Evolutionary conservation across 73 alveolate species (phyloP), one percentile per base, ranked within the genome.

Genomic region (Paramecium sexaurelia): DNA sequence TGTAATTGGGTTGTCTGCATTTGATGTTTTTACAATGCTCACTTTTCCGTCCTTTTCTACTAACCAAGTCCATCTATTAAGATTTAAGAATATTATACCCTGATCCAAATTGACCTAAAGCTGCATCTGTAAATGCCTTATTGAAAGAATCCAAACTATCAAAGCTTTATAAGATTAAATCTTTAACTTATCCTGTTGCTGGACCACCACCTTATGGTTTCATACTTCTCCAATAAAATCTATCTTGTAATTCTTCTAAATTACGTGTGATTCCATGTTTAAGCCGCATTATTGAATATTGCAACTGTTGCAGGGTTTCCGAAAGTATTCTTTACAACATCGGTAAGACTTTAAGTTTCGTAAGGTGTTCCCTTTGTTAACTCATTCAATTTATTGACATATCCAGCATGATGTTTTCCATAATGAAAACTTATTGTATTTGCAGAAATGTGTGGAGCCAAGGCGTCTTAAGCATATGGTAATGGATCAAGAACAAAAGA

Each of bases 391-490:
- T 96, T 97, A 51, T 85, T 93, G 9, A 95, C 98, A 75, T 97
- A 97, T 32, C 96, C 93, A 84, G 95, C 91, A 92, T 97, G 99
- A 84, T 97, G 99, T 83, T 93, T 96, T 78, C 95, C 96, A 93
- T 97, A 96, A 75, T 97, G 99, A 93, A 89, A 92, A 55, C 96
- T 95, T 29, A 97, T 75, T 35, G 94, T 75, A 36, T 95, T 83
- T 32, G 94, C 96, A 5, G 98, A 93, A 55, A 97, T 92, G 27
- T 93, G 97, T 55, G 99, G 99, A 84, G 95, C 98, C 56, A 97
- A 69, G 10, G 85, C 89, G 43, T 41, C 73, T 24, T 88, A 69
- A 56, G 73, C 94, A 39, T 39, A 88, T 20, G 90, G 90, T 11
- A 78, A 33, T 29, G 90, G 55, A 13, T 78, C 90, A 17, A 78